These are phyloP conservation scores for Alternaria ethzedia DNA, from an alignment of 2,329 filamentous ascomycete species.

Conservation along the genomic window DNA sequence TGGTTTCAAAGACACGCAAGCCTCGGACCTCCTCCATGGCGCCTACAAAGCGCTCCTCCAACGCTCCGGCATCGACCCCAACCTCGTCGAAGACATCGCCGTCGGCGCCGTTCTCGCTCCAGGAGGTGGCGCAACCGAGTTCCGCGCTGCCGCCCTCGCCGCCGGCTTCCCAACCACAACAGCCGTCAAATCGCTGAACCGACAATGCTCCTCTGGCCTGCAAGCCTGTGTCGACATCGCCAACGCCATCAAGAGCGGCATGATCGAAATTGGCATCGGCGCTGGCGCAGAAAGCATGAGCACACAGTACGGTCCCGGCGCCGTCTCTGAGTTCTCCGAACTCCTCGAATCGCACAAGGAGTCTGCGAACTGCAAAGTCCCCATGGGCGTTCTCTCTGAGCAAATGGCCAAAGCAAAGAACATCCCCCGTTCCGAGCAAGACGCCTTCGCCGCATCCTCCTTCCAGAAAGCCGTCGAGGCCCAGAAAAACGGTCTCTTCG, in stretches of 20 bases:
- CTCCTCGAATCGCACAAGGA: conserved; percentile 81
- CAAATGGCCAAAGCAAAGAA: conserved; percentile 88
- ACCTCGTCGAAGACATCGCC: conserved; percentile 87
- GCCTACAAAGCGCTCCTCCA: conserved; percentile 81
- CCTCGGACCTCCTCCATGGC: conserved; percentile 83
- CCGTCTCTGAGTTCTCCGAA: conserved; percentile 92
- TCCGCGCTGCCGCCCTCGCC: conserved; percentile 87
- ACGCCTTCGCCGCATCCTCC: conserved; percentile 90
- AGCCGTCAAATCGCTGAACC: conserved; percentile 87
- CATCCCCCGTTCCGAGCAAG: conserved; percentile 76
- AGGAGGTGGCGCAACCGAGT: conserved; percentile 94
- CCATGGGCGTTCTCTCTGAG: conserved; percentile 94
- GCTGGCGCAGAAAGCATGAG: conserved; percentile 98
- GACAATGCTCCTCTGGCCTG: conserved; percentile 92
- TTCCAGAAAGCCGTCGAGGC: conserved; percentile 90
- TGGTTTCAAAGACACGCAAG: conserved; percentile 91
- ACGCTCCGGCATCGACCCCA: conserved; percentile 87
- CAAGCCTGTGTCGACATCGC: conserved; percentile 94
- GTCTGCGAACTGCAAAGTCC: conserved; percentile 94
- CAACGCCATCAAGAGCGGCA: conserved; percentile 86
- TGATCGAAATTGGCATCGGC: conserved; percentile 94
- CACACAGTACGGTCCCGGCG: conserved; percentile 84
- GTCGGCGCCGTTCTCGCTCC: conserved; percentile 91
- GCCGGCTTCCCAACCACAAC: conserved; percentile 88
- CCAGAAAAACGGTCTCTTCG: conserved; percentile 86